Evolutionary conservation across 306 rosid species (phyloP), one percentile per base, ranked within the genome.

Genomic region (Erythrophleum fordii): DNA sequence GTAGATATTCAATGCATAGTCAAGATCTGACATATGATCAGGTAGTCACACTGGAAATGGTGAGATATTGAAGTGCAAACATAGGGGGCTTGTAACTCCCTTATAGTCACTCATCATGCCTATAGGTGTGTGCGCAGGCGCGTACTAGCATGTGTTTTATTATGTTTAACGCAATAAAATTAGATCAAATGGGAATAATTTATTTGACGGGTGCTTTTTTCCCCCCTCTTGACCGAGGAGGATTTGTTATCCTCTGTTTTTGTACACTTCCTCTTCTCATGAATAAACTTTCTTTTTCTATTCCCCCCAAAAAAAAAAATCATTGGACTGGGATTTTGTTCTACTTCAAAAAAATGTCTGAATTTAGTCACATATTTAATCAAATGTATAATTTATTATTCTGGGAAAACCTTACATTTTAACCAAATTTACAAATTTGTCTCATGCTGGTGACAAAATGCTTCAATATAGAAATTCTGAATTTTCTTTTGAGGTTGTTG

Each of bases 391-490:
- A 41, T 26, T 60, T 25, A 26, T 76, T 68, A 12, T 25, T 69
- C 48, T 67, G 25, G 52, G 20, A 23, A 65, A 28, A n/a, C n/a
- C n/a, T n/a, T n/a, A n/a, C n/a, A n/a, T n/a, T n/a, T n/a, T n/a
- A n/a, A n/a, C n/a, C n/a, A n/a, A n/a, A n/a, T n/a, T n/a, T n/a
- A n/a, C n/a, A n/a, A n/a, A n/a, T n/a, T n/a, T n/a, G n/a, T n/a
- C n/a, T n/a, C n/a, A n/a, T n/a, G 46, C 10, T 51, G 26, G 14
- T 14, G 60, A 11, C 26, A 46, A 28, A 69, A 66, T 23, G 59
- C 60, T 53, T 80, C 49, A 46, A 46, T 39, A 20, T 64, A 11
- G 80, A 39, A 55, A 67, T 69, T 79, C 29, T 71, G 42, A 75
- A 76, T 58, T 20, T 74, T 14, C 14, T 48, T 35, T 74, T 35